Percentiles rank a stretch among this genome's conserved stretches.
These are phyloP conservation scores for Dothistroma pini DNA, from an alignment of 2,329 filamentous ascomycete species.

Conservation along the genomic window DNA sequence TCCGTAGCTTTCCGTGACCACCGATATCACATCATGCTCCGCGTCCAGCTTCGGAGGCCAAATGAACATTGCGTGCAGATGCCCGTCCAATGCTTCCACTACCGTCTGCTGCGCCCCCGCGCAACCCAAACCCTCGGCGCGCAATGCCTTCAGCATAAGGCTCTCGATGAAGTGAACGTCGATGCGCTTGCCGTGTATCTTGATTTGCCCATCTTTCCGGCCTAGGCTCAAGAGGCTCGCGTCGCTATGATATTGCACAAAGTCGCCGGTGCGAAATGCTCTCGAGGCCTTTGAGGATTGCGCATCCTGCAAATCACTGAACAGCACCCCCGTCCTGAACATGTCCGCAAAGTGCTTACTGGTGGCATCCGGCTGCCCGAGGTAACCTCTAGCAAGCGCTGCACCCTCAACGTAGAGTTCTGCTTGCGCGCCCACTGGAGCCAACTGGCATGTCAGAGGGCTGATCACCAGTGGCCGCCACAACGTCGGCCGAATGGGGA, in stretches of 20 bases:
- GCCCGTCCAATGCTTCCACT: no score
- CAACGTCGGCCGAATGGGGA: not conserved
- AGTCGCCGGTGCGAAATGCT: conserved; percentile 53
- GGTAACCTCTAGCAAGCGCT: conserved; percentile 43
- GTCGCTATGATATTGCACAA: conserved; percentile 53
- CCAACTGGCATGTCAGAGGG: conserved; percentile 14
- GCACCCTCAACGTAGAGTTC: conserved; percentile 48
- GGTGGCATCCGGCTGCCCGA: no score
- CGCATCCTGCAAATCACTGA: no score
- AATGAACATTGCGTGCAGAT: no score
- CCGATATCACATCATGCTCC: no score
- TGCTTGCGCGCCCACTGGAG: conserved; percentile 45
- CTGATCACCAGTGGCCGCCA: conserved; percentile 12
- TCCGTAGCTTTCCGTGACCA: no score
- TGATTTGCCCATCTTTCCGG: conserved; percentile 70
- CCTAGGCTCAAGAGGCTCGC: conserved; percentile 55
- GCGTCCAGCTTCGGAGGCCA: no score
- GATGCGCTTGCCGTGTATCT: conserved; percentile 71
- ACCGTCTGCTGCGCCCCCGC: no score
- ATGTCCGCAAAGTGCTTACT: no score
- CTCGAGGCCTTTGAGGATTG: no score
- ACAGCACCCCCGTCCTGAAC: no score
- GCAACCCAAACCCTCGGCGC: no score
- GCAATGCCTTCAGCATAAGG: conserved; percentile 10
- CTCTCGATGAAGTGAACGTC: conserved; percentile 71